Evolutionary conservation across 208 protist genomes (phyloP).

Genomic region (Trypanosoma grayi): DNA sequence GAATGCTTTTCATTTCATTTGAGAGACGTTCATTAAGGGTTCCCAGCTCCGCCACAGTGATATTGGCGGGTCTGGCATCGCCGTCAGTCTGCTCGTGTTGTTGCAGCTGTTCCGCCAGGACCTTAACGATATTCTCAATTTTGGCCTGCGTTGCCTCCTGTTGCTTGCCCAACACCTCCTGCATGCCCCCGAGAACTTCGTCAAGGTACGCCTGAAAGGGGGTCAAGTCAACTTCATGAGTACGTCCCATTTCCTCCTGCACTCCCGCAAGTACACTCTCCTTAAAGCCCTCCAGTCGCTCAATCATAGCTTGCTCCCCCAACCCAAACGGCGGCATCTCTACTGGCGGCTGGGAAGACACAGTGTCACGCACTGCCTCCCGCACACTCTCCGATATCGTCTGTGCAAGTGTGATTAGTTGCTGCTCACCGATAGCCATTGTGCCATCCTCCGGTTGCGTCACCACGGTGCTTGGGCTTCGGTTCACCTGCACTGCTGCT

Average conservation of each 20-base stretch:
- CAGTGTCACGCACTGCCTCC: constrained; percentile 5
- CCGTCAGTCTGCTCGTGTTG: constrained; percentile 9
- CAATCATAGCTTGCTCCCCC: background rate
- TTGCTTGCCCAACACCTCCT: constrained; percentile 37
- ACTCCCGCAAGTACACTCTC: constrained; percentile 43
- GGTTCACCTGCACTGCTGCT: background rate
- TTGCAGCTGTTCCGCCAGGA: constrained; percentile 10
- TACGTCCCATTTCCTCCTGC: constrained; percentile 46
- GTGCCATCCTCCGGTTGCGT: background rate
- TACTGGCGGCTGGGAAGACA: background rate
- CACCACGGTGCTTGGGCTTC: background rate
- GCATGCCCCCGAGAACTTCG: constrained; percentile 53
- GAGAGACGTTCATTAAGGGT: constrained; percentile 10
- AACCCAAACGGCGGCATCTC: background rate
- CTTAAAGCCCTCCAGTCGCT: constrained; percentile 29
- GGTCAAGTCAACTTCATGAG: constrained; percentile 69
- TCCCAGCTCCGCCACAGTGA: background rate
- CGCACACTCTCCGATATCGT: constrained; percentile 21
- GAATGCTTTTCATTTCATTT: constrained; percentile 9
- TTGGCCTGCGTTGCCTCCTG: constrained; percentile 21
- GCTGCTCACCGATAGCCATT: constrained; percentile 5
- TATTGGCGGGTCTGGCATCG: background rate
- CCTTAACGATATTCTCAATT: constrained; percentile 17
- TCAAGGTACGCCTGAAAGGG: constrained; percentile 84
- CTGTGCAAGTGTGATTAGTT: constrained; percentile 19